Evolutionary conservation across 495 filamentous ascomycete genomes (phyloP).

Genomic region (Neurospora tetraspora): DNA sequence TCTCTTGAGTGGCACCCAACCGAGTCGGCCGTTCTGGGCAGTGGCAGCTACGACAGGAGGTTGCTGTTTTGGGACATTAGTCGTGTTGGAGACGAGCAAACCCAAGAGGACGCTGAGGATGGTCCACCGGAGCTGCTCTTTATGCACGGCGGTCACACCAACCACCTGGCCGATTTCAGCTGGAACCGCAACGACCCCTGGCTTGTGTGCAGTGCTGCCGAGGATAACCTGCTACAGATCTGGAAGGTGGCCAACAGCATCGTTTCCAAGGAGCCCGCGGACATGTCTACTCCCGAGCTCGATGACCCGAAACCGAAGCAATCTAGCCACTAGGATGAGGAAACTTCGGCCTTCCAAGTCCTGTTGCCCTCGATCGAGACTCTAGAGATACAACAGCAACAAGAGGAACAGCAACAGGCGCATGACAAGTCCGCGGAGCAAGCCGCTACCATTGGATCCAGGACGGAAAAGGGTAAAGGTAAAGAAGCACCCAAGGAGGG

Average conservation of each 20-base stretch:
- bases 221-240: conserved; percentile 93
- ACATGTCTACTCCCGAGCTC: conserved; percentile 69
- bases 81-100: conserved; percentile 85
- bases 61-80: conserved; percentile 96
- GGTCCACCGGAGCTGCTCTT: conserved; percentile 95
- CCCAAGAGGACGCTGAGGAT: conserved; percentile 90
- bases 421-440: neutral
- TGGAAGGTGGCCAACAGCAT: conserved; percentile 93
- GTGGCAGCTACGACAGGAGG: conserved; percentile 81
- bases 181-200: conserved; percentile 96
- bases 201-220: conserved; percentile 87
- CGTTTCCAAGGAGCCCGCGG: conserved; percentile 69
- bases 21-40: conserved; percentile 78
- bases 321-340: neutral
- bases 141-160: conserved; percentile 98
- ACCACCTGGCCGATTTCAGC: conserved; percentile 89
- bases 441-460: neutral
- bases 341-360: neutral
- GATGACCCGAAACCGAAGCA: conserved; percentile 30
- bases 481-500: neutral
- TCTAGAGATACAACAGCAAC: neutral
- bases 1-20: conserved; percentile 89
- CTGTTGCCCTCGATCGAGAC: neutral
- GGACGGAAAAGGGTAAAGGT: neutral
- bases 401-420: neutral